Base-by-base conservation (phyloP, 2,329 filamentous ascomycete species). In the Trichoderma sp. region DNA sequence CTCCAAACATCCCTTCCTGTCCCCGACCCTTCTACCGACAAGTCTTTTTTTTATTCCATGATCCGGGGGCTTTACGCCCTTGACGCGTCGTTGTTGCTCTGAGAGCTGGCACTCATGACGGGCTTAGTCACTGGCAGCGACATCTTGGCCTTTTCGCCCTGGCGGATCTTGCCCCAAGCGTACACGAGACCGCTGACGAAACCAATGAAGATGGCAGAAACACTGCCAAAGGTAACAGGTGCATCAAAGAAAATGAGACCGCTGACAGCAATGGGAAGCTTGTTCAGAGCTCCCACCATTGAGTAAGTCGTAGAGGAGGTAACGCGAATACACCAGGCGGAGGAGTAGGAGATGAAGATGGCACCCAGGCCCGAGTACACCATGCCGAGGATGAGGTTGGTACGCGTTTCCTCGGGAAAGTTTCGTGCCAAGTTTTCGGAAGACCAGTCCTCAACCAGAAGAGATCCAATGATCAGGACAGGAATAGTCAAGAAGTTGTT, bases 271-370 rank as follows among this genome's bases (percentile, higher is more conserved):
- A 99, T 95, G 55, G 96, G 96, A 36, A 99, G 91, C 87, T 99
- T 99, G 88, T 99, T 99, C 78, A 99, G 87, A 20, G 95, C 94
- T 74, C 96, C 96, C 71, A 98, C 96, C 95, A 99, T 98, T 34
- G 93, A 97, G 86, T 98, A 99, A 2, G 96, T 99, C 9, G 96
- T 99, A 20, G 95, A 98, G 0, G 95, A 97, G 8, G 96, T 98
- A 75, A 97, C 93, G 76, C 96, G 95, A 74, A 99, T 97, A 80
- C 96, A 98, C 96, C 96, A 99, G 47, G 96, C 96, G 17, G 95
- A 98, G 79, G 94, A 97, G 88, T 99, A 99, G n/a, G 95, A 98
- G 82, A 99, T 99, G 84, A 98, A 97, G 79, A 98, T 95, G 65
- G 95, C 93, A 43, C 91, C 95, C 68, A 98, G 87, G 73, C 96